phyloP scores from a whole-genome alignment of 2,329 filamentous ascomycete species.

The Penicillium sp. region DNA sequence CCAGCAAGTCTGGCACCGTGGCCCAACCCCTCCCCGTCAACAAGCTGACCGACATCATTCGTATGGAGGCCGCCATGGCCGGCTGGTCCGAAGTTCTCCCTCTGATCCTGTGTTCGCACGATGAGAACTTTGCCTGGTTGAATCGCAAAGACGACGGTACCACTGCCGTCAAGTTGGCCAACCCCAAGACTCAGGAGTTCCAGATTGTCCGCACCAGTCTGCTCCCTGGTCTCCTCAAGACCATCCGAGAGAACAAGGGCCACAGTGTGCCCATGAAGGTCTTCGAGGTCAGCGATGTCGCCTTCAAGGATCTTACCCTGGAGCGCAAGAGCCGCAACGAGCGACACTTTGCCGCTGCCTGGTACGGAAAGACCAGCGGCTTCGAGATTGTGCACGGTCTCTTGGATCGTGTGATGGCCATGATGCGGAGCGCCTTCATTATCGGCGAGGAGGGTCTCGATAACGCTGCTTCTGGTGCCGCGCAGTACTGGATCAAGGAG shows the following conservation, averaged over 20 bases:
- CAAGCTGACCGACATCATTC: slow-evolving; percentile 89
- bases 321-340: slow-evolving; percentile 92
- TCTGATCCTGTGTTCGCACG: slow-evolving; percentile 92
- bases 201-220: slow-evolving; percentile 87
- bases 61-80: slow-evolving; percentile 84
- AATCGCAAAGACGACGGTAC: slow-evolving; percentile 85
- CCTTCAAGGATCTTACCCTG: slow-evolving; percentile 76
- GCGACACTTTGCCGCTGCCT: slow-evolving; percentile 92
- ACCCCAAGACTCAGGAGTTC: slow-evolving; percentile 91
- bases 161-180: slow-evolving; percentile 79
- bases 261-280: slow-evolving; percentile 87
- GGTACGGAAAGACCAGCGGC: slow-evolving; percentile 89
- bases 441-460: slow-evolving; percentile 70
- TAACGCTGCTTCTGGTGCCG: slow-evolving; percentile 57
- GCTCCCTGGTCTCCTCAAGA: slow-evolving; percentile 86
- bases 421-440: slow-evolving; percentile 82
- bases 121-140: slow-evolving; percentile 96
- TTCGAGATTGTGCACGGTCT: slow-evolving; percentile 96
- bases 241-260: slow-evolving; percentile 87
- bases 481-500: slow-evolving; percentile 92
- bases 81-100: slow-evolving; percentile 97
- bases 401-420: slow-evolving; percentile 85
- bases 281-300: slow-evolving; percentile 88
- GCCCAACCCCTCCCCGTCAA: slow-evolving; percentile 87
- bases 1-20: slow-evolving; percentile 80